These are phyloP conservation scores for Physaria fendleri DNA, from an alignment of 345 rosid genomes.

Conservation along the genomic window DNA sequence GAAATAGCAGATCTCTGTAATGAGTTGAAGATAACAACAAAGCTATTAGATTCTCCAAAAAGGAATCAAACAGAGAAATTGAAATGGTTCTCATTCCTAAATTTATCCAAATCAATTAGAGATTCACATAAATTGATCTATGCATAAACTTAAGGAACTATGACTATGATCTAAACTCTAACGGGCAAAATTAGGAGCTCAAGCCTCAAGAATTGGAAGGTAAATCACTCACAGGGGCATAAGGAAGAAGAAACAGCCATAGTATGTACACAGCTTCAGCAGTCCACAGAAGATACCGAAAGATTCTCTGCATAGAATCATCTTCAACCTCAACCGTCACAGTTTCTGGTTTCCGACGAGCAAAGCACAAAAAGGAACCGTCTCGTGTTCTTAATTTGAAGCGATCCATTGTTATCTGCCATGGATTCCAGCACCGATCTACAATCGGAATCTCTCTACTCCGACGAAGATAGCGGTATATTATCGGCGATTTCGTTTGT, in stretches of 20 bases:
- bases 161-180: background rate
- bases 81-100: too few relatives aligned
- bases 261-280: slow-evolving; percentile 74
- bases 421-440: slow-evolving; percentile 5
- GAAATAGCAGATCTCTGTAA: background rate
- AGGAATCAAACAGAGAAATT: too few relatives aligned
- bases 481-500: background rate
- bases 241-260: slow-evolving; percentile 93
- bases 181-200: background rate
- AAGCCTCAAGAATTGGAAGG: background rate
- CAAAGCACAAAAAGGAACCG: background rate
- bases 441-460: background rate
- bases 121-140: background rate
- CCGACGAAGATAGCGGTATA: background rate
- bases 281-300: slow-evolving; percentile 52
- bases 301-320: slow-evolving; percentile 26
- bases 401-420: slow-evolving; percentile 10
- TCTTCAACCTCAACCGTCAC: slow-evolving; percentile 28
- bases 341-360: slow-evolving; percentile 44
- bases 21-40: background rate
- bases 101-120: too few relatives aligned
- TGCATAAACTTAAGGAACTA: background rate
- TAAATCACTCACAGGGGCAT: slow-evolving; percentile 59
- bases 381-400: slow-evolving; percentile 2
- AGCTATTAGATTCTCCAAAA: background rate